phyloP scores from a whole-genome alignment of 331 rosid species.

The Prunus yedoensis region DNA sequence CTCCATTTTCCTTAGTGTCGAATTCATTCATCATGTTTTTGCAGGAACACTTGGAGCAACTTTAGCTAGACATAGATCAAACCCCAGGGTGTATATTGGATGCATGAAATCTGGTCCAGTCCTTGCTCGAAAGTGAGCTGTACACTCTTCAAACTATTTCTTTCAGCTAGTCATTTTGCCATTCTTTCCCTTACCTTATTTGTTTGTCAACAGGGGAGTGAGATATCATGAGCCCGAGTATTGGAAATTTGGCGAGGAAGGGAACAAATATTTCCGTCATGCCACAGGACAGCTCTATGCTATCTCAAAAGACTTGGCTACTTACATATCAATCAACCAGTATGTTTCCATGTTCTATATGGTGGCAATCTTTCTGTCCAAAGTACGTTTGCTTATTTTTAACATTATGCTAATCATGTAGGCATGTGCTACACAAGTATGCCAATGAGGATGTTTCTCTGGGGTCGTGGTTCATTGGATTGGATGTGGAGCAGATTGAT shows the following conservation, averaged over 20 bases:
- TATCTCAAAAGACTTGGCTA: conserved; percentile 51
- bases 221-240: no score
- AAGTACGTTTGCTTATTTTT: neutral
- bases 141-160: no score
- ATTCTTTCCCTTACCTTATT: no score
- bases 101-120: conserved; percentile 70
- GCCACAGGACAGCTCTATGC: conserved; percentile 68
- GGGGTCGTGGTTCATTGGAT: conserved; percentile 62
- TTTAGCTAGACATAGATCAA: conserved; percentile 46
- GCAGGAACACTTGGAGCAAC: conserved; percentile 58
- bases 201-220: no score
- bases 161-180: no score
- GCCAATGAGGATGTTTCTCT: conserved; percentile 57
- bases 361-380: neutral
- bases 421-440: conserved; percentile 59
- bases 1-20: neutral
- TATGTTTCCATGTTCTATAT: conserved; percentile 21
- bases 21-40: neutral
- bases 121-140: conserved; percentile 58
- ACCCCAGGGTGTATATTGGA: conserved; percentile 52
- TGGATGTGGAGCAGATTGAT: conserved; percentile 59
- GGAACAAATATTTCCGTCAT: no score
- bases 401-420: conserved; percentile 14
- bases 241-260: no score
- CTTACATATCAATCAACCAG: conserved; percentile 55